A percentile compares a stretch with the other conserved stretches of the same genome.
Evolutionary conservation across 257 asterid genomes (phyloP).

Genomic region (Schizonepeta tenuifolia): DNA sequence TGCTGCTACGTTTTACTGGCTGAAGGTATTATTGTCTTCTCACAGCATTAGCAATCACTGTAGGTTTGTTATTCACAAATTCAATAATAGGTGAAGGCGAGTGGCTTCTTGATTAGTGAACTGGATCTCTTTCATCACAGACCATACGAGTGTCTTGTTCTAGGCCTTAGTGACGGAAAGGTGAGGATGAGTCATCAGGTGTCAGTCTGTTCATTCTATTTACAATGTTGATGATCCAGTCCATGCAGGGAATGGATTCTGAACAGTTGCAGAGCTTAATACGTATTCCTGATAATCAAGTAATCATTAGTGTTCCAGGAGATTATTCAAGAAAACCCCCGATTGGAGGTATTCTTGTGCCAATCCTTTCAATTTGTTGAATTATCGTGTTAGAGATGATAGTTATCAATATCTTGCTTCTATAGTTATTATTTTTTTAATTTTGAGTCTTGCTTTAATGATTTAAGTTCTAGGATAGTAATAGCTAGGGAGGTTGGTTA

Average conservation of each 20-base stretch:
- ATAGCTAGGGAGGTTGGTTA: too few relatives aligned
- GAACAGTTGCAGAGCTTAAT: constrained; percentile 36
- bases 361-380: neutral
- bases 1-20: constrained; percentile 82
- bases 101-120: constrained; percentile 76
- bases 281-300: constrained; percentile 59
- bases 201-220: constrained; percentile 5
- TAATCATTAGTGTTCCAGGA: constrained; percentile 86
- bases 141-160: constrained; percentile 92
- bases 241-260: constrained; percentile 56
- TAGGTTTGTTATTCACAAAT: neutral
- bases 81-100: constrained; percentile 65
- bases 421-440: too few relatives aligned
- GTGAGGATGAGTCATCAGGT: constrained; percentile 42
- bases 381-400: neutral
- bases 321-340: constrained; percentile 98
- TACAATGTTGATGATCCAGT: constrained; percentile 18
- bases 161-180: constrained; percentile 60
- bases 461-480: too few relatives aligned
- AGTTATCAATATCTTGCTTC: too few relatives aligned
- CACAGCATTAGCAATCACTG: constrained; percentile 11
- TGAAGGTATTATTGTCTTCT: constrained; percentile 61
- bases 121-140: constrained; percentile 95
- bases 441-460: too few relatives aligned
- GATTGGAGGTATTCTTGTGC: constrained; percentile 63